Evolutionary conservation across 495 filamentous ascomycete genomes (phyloP), one percentile per base, ranked within the genome.

Genomic region (Xanthoparmelia taractica): DNA sequence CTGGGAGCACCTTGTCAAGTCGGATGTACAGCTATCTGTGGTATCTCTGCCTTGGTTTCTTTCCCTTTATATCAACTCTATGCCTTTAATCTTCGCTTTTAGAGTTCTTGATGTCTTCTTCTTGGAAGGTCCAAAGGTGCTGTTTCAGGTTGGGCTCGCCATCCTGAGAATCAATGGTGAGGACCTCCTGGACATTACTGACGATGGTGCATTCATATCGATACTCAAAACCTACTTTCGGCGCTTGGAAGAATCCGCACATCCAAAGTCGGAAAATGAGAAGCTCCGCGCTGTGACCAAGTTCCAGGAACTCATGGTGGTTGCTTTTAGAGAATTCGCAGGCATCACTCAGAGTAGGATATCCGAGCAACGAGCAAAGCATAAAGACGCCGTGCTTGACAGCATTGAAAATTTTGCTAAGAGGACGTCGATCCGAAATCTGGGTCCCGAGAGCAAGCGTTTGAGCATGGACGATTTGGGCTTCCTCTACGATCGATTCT

Each of bases 41-140:
- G 95, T 97, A 11, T 97, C 93, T 36, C 80, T 98, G 12, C 94
- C 94, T 23, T 98, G 94, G 94, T 98, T 98, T 70, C 82, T 98
- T 29, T 97, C 92, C 10, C 81, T 98, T 8, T 98, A 97, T 72
- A 96, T 98, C 78, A 98, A 98, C 78, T 97, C 92, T 0, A 97
- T 98, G 93, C 94, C 94, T 8, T 78, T 98, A 0, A 90, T 96
- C 6, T 98, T 98, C 73, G 94, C 94, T 36, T 97, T 97, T 74
- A 83, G 94, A 41, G 94, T 98, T 27, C 73, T 98, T 55, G 94
- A 98, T 71, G 92, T 98, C 57, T 98, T 98, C 77, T 98, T 98
- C 75, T 82, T 98, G 52, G 94, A 98, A 75, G 94, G 94, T 0
- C 92, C 94, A 6, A 97, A 97, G 73, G 94, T 98, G 3, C 79